Evolutionary conservation across 257 asterid genomes (phyloP).

Genomic region (Nicotiana sylvestris): DNA sequence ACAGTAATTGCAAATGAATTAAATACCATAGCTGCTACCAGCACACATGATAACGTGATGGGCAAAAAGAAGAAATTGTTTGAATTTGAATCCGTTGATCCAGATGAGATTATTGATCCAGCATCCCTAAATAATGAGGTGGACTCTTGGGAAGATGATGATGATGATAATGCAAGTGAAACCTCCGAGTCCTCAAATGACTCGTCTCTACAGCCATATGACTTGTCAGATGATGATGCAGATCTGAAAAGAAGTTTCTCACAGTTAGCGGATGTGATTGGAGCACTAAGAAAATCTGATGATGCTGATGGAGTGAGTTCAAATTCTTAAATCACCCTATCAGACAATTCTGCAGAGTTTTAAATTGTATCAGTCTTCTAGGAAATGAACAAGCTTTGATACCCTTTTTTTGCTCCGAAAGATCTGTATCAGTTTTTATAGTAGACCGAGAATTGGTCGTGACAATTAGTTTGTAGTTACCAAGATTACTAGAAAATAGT

Average conservation of each 20-base stretch:
- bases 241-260: constrained; percentile 71
- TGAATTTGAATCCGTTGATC: constrained; percentile 49
- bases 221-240: constrained; percentile 73
- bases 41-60: constrained; percentile 21
- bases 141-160: constrained; percentile 45
- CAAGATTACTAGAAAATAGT: neutral
- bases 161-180: constrained; percentile 59
- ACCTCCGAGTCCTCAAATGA: constrained; percentile 61
- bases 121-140: constrained; percentile 44
- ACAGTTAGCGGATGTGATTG: constrained; percentile 90
- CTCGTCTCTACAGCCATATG: constrained; percentile 78
- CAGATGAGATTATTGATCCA: constrained; percentile 88
- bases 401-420: constrained; percentile 13
- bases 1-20: constrained; percentile 27
- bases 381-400: neutral
- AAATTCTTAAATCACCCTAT: neutral
- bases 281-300: constrained; percentile 82
- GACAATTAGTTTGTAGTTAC: neutral
- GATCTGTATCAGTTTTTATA: neutral
- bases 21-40: constrained; percentile 27
- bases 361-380: neutral
- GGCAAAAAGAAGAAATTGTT: constrained; percentile 36
- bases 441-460: neutral
- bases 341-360: neutral
- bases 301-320: constrained; percentile 89